A percentile compares a stretch with the other conserved stretches of the same genome.
phyloP scores from a whole-genome alignment of 1,139 yeast genomes.

The Kodamaea sp. region DNA sequence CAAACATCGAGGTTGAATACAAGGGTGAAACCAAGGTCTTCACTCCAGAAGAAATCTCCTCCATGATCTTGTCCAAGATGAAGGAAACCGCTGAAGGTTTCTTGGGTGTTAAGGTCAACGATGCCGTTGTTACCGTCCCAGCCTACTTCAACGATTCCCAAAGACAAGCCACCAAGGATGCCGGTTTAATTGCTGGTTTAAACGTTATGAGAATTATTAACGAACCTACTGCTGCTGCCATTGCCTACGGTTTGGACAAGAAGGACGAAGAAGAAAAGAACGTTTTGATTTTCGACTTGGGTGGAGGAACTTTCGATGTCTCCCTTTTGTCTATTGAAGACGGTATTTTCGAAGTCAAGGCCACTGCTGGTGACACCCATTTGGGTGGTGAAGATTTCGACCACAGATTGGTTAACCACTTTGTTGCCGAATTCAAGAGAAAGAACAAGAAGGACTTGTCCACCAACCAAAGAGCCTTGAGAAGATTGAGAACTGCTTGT shows the following conservation, averaged over 20 bases:
- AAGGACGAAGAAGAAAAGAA: constrained; percentile 71
- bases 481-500: constrained; percentile 45
- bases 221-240: constrained; percentile 67
- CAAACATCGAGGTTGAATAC: constrained; percentile 60
- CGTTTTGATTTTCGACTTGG: constrained; percentile 89
- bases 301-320: constrained; percentile 99
- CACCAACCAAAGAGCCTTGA: constrained; percentile 40
- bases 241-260: constrained; percentile 68
- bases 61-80: constrained; percentile 67
- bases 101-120: constrained; percentile 63
- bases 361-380: constrained; percentile 98
- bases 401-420: constrained; percentile 47
- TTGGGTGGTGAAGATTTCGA: constrained; percentile 87
- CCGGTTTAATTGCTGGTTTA: constrained; percentile 62
- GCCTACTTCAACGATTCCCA: constrained; percentile 65
- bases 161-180: constrained; percentile 66
- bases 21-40: constrained; percentile 66
- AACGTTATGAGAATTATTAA: constrained; percentile 61
- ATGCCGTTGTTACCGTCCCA: constrained; percentile 76
- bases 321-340: constrained; percentile 90
- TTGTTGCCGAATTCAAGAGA: constrained; percentile 39
- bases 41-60: constrained; percentile 68
- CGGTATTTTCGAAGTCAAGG: constrained; percentile 95
- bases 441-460: constrained; percentile 41
- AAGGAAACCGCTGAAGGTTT: constrained; percentile 66